Percentiles rank a stretch among this genome's conserved stretches.
Conservation (phyloP, 208 protist genomes). For the Leishmania tarentolae region DNA sequence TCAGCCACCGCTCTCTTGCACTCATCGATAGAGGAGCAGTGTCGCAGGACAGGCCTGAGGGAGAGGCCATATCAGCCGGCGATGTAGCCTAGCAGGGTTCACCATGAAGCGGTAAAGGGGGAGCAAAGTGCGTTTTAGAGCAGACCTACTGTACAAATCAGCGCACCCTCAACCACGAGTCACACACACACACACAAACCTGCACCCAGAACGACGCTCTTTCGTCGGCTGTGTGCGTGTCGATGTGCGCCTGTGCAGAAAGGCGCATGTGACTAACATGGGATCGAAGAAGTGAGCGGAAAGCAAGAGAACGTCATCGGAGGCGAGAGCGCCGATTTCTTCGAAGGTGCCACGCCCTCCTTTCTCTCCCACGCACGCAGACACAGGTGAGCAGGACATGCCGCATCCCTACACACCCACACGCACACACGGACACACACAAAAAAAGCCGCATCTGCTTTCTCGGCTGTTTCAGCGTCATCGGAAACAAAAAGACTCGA, state of each 20-base stretch:
- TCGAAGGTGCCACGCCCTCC: neutral
- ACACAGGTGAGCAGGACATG: neutral
- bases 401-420: neutral
- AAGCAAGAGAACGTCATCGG: neutral
- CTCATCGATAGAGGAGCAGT: neutral
- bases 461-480: neutral
- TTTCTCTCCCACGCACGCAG: neutral
- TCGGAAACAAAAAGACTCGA: neutral
- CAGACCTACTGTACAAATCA: constrained; percentile 1
- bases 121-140: constrained; percentile 3
- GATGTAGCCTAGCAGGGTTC: neutral
- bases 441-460: neutral
- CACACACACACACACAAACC: neutral
- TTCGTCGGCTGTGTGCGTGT: neutral
- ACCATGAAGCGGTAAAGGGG: constrained; percentile 6
- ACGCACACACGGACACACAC: neutral
- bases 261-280: neutral
- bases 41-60: neutral
- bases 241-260: neutral
- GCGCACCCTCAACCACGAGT: neutral
- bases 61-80: neutral
- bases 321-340: neutral
- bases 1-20: neutral
- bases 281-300: neutral
- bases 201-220: neutral